Base-by-base conservation (phyloP, 2,329 filamentous ascomycete genomes). In the Pseudogymnoascus sp. region DNA sequence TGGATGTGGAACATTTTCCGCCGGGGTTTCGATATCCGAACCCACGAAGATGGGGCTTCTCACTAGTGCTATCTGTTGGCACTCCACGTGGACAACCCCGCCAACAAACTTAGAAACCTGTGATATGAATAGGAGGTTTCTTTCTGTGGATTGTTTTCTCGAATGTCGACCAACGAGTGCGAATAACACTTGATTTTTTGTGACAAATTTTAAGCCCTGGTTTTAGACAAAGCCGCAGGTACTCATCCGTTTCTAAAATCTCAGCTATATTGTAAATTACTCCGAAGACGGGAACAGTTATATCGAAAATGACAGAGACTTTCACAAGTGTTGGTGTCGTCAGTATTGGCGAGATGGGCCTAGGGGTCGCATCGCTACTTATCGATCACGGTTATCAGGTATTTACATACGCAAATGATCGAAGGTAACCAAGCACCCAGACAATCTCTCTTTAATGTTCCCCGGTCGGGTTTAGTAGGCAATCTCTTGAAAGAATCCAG, bases 291-390 rank as follows among this genome's bases (percentile, higher is more conserved):
- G 11, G 4, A 43, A 43, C 14, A 14, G 2, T 43, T 24, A 43
- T 14, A 24, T 43, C 16, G 11, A 43, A 24, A 43, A 43, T 43
- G 40, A 43, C 40, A 5, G 19, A 43, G 19, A 43, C 40, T 43
- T 43, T 43, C 5, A 14, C 19, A 43, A 73, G 70, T 16, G 71
- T 87, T 50, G 84, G 81, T 35, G 82, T 88, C 62, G 67, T 87
- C 56, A 86, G 83, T 22, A 85, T 87, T 46, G 85, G 85, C 35
- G 83, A 86, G 61, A 88, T 88, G 85, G 85, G 86, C 59, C 74
- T 82, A 59, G 85, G 84, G 7, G 79, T 88, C 61, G 83, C 84
- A 19, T 78, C 77, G 60, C 75, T 88, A 11, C 78, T 88, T 14
- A 73, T 78, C 62, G 79, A 82, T 16, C 75, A 86, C 68, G 75